These are phyloP conservation scores for Myxozyma udenii DNA, from an alignment of 805 yeast genomes.

Conservation along the genomic window DNA sequence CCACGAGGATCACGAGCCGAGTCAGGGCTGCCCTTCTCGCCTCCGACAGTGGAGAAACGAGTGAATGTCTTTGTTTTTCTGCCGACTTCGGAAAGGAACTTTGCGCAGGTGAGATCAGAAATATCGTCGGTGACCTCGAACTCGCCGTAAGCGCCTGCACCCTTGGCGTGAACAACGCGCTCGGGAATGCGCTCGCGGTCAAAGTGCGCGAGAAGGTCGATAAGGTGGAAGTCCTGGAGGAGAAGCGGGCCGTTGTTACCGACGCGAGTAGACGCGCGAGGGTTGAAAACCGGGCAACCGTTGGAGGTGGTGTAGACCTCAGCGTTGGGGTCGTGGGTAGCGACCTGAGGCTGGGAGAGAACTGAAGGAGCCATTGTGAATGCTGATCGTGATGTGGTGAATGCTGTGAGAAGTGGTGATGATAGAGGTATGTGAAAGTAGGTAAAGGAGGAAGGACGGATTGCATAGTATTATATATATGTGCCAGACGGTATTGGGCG, in stretches of 20 bases:
- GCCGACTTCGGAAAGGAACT: constrained; percentile 65
- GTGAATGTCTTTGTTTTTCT: constrained; percentile 67
- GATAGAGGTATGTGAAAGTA: not conserved
- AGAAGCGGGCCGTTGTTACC: constrained; percentile 55
- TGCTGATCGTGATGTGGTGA: not conserved
- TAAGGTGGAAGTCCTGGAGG: constrained; percentile 55
- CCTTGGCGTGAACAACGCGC: constrained; percentile 66
- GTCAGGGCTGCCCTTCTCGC: constrained; percentile 65
- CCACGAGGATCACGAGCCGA: constrained; percentile 70
- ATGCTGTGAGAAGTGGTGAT: not conserved
- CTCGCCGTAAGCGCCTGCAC: constrained; percentile 60
- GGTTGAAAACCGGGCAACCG: constrained; percentile 56
- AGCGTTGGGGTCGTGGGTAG: constrained; percentile 8
- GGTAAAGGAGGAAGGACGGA: not conserved
- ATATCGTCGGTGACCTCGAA: constrained; percentile 60
- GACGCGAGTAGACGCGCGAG: constrained; percentile 53
- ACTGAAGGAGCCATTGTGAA: constrained; percentile 19
- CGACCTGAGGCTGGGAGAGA: constrained; percentile 8
- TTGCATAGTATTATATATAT: no score
- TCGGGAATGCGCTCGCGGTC: constrained; percentile 66
- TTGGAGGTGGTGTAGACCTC: constrained; percentile 47
- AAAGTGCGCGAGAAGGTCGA: constrained; percentile 57
- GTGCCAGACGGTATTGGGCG: not conserved
- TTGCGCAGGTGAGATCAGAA: constrained; percentile 47
- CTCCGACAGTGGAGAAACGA: constrained; percentile 67